Percentiles rank a stretch among this genome's conserved stretches.
Evolutionary conservation across 352 stramenopile species (phyloP).

Genomic region (Phytopythium mirpurense): DNA sequence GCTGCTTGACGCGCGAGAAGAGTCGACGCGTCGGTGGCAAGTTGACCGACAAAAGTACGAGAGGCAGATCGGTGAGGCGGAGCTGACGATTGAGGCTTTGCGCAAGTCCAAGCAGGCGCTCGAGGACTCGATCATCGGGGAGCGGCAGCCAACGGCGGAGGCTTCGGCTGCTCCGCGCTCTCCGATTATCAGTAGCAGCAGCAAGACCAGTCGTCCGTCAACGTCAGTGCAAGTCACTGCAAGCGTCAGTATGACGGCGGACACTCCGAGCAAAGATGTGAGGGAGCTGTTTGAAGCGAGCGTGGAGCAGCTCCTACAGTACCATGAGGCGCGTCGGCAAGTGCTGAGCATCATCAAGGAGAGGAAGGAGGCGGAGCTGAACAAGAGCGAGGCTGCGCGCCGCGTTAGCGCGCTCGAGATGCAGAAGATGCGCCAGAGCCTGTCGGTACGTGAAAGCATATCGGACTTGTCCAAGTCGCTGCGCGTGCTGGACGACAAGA

Average conservation of each 20-base stretch:
- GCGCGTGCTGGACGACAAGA: conserved; percentile 50
- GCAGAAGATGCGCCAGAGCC: conserved; percentile 71
- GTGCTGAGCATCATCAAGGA: conserved; percentile 60
- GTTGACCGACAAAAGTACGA: conserved; percentile 70
- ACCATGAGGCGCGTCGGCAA: conserved; percentile 45
- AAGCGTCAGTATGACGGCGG: not conserved
- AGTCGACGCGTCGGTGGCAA: conserved; percentile 57
- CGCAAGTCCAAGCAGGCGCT: conserved; percentile 52
- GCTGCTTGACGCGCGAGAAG: conserved; percentile 49
- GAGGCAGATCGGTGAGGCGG: conserved; percentile 48
- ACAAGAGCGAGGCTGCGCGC: conserved; percentile 42
- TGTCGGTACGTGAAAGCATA: conserved; percentile 72
- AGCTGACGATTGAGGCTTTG: conserved; percentile 52
- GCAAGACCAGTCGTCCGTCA: not conserved
- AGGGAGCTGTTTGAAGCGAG: conserved; percentile 42
- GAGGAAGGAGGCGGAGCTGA: conserved; percentile 56
- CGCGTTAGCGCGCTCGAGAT: conserved; percentile 76
- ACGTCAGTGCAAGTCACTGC: not conserved
- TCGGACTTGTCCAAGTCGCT: conserved; percentile 63
- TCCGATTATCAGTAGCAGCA: not conserved
- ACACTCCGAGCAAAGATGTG: conserved; percentile 3
- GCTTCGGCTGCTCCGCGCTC: not conserved
- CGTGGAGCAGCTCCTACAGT: conserved; percentile 50
- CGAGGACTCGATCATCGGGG: conserved; percentile 49
- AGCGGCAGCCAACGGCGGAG: conserved; percentile 16